Evolutionary conservation across 2,329 filamentous ascomycete genomes (phyloP), one percentile per base, ranked within the genome.

Genomic region (Ustulina deusta): DNA sequence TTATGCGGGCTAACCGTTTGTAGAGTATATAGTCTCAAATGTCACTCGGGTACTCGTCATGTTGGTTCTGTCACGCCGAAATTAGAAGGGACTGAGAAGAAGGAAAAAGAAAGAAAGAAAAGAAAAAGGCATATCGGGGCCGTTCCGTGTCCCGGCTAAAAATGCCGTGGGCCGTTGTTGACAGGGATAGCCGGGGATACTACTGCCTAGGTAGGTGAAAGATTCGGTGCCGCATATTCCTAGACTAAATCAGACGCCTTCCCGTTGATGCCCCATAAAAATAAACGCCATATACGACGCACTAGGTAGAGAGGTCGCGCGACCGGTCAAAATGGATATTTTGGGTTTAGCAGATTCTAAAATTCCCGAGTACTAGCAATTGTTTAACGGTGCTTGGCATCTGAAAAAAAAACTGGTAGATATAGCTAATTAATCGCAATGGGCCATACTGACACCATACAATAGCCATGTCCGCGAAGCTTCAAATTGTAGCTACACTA

Each of bases 121-220:
- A 46, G 15, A 17, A n/a, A 13, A 29, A 36, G 34, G 54, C 20
- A 49, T 34, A 51, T 25, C 25, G 40, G 27, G 27, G 46, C 52
- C 48, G 44, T 25, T 27, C 60, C 34, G 20, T 44, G 34, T 32
- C 29, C 59, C 44, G 52, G 46, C 60, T 48, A 52, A 42, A 52
- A 20, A 29, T 27, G 36, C 48, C 20, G 59, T 34, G 29, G 25
- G 46, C 10, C 13, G 29, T 44, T 46, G 51, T 13, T 27, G 42
- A 38, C 61, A 51, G 27, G 51, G 61, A n/a, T 49, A 34, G 11
- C 34, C 46, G 36, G 36, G 36, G 32, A 56, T 56, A n/a, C 36
- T 13, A 40, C 36, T 11, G 49, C 34, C 49, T 29, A 29, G 15
- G 46, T n/a, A 32, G 49, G 13, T 20, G 20, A 3, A 10, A 20